Evolutionary conservation across 768 basidiomycete species (phyloP).

Genomic region (Zangia roseola): DNA sequence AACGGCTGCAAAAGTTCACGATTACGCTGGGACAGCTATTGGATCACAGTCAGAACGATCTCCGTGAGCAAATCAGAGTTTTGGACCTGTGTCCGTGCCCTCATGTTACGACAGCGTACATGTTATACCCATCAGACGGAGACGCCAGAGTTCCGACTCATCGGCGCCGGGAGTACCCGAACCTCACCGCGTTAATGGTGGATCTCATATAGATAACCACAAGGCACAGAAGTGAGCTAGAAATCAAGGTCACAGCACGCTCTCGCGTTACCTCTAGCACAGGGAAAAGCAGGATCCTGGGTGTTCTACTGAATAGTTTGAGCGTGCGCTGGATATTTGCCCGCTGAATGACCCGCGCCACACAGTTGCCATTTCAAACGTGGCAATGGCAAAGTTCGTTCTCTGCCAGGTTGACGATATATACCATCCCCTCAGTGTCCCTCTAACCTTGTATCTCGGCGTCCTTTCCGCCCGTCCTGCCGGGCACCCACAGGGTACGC

Average conservation of each 20-base stretch:
- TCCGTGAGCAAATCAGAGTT: no score
- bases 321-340: not conserved
- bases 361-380: not conserved
- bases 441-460: not conserved
- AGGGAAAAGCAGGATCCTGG: not conserved
- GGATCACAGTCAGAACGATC: no score
- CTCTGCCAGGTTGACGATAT: not conserved
- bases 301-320: not conserved
- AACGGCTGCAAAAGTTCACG: no score
- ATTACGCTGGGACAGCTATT: no score
- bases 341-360: not conserved
- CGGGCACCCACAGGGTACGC: no score
- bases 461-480: no score
- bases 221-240: not conserved
- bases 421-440: not conserved
- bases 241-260: not conserved
- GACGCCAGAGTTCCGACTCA: not conserved
- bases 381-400: not conserved
- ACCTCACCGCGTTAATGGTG: not conserved
- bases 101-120: not conserved
- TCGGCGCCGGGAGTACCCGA: not conserved
- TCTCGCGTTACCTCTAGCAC: not conserved
- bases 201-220: not conserved
- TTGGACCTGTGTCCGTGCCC: not conserved
- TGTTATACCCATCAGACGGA: not conserved